Base-by-base conservation (phyloP, 1,139 yeast species). In the Sugiyamaella pinicola region DNA sequence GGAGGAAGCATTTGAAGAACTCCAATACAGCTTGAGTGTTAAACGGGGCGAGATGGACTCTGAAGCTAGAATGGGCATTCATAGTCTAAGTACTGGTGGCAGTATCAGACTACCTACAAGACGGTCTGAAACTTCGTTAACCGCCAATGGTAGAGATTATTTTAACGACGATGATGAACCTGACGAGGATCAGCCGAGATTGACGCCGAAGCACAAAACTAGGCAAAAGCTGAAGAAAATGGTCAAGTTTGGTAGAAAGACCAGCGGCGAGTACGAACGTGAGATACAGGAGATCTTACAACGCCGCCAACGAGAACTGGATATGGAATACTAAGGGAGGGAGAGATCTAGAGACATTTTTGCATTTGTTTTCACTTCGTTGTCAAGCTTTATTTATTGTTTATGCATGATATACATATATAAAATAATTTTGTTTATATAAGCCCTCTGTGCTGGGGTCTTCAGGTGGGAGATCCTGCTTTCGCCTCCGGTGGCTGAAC, bases 1-100 rank as follows among this genome's bases (percentile, higher is more conserved):
- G 67, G 72, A 80, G 42, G 84, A 79, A 44, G 85, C 98, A 0
- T 85, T 76, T 62, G 74, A 75, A 28, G 95, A 90, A 58, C 75
- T 93, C 7, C 43, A 40, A 24, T 17, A 26, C 19, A 49, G 53
- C 28, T 24, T 53, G 38, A 19, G 34, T 8, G 35, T 12, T 10
- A 42, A 38, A 29, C 40, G 34, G 22, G 26, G 37, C 29, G 35
- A 37, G 13, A 13, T 10, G 13, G 52, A 52, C 21, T 38, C 43
- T 10, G 55, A 47, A n/a, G 49, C 47, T 8, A 24, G 21, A 9
- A 34, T 26, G 1, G 47, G 29, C 15, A 19, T 17, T 15, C 17
- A 28, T 10, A 10, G 28, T 17, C 15, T 42, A 12, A 10, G 7
- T 8, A 12, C 29, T 9, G 49, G 49, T 10, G 49, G 49, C 8